Conservation (phyloP, 2,329 filamentous ascomycete genomes). For the Thyridium curvatum region DNA sequence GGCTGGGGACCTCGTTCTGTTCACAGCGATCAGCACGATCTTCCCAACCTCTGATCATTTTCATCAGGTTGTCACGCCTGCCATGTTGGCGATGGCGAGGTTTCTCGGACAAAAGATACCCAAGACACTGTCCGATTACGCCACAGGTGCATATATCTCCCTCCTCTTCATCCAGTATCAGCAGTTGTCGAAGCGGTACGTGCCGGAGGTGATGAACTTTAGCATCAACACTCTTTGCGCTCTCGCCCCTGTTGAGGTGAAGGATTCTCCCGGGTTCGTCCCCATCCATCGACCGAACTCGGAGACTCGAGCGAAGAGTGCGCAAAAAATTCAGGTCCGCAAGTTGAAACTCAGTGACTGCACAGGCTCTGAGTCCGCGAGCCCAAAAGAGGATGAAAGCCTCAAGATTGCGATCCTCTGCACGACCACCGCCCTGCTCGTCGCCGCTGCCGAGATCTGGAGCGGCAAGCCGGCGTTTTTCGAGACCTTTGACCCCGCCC, state of each 20-base stretch:
- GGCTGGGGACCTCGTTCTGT: slow-evolving; percentile 70
- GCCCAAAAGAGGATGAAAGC: slow-evolving; percentile 15
- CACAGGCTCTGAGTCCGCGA: slow-evolving; percentile 12
- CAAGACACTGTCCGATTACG: slow-evolving; percentile 57
- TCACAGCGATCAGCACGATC: slow-evolving; percentile 76
- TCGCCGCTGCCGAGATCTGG: slow-evolving; percentile 68
- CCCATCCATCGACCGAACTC: slow-evolving; percentile 52
- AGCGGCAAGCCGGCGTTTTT: slow-evolving; percentile 64
- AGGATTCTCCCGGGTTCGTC: slow-evolving; percentile 46
- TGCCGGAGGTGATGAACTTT: slow-evolving; percentile 85
- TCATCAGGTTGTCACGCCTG: slow-evolving; percentile 88
- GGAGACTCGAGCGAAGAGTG: slow-evolving; percentile 42
- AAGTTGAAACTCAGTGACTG: slow-evolving; percentile 58
- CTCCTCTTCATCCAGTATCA: slow-evolving; percentile 81
- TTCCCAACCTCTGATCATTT: slow-evolving; percentile 98
- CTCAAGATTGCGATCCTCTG: slow-evolving; percentile 54
- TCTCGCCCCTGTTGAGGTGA: slow-evolving; percentile 50
- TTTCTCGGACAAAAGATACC: slow-evolving; percentile 77
- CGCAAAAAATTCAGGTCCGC: slow-evolving; percentile 32
- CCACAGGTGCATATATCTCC: slow-evolving; percentile 70
- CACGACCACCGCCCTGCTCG: slow-evolving; percentile 60
- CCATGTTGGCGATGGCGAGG: slow-evolving; percentile 75
- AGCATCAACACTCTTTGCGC: slow-evolving; percentile 66
- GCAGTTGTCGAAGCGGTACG: slow-evolving; percentile 73
- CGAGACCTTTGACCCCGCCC: slow-evolving; percentile 68